Percentiles rank a stretch among this genome's conserved stretches.
Conservation (phyloP, 306 rosid genomes). For the Elaeagnus macrophylla region DNA sequence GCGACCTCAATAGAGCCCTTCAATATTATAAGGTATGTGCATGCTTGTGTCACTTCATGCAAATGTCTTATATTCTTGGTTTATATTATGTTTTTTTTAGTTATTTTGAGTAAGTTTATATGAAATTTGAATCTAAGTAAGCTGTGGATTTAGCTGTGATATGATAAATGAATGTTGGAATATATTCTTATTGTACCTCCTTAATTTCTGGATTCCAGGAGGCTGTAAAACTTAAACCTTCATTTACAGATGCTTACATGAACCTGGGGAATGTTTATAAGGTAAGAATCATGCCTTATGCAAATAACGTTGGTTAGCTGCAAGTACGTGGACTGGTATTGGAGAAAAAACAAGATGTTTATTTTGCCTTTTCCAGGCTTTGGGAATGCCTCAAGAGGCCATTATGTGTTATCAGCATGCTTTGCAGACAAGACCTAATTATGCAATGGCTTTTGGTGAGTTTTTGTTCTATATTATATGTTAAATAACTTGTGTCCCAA, state of each 20-base stretch:
- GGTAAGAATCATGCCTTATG: constrained; percentile 55
- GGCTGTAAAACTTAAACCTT: constrained; percentile 94
- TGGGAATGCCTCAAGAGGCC: constrained; percentile 95
- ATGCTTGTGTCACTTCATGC: constrained; percentile 12
- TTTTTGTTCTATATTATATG: background rate
- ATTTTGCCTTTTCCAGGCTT: constrained; percentile 66
- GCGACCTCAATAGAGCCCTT: constrained; percentile 90
- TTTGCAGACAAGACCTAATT: constrained; percentile 79
- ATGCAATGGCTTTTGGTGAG: constrained; percentile 92
- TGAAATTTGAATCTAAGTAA: too few relatives aligned
- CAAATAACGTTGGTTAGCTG: constrained; percentile 37
- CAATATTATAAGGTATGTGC: constrained; percentile 76
- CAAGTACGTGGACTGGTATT: constrained; percentile 34
- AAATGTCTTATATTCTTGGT: too few relatives aligned
- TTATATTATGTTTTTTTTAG: too few relatives aligned
- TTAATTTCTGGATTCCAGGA: constrained; percentile 40
- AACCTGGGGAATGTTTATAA: constrained; percentile 98
- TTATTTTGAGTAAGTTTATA: too few relatives aligned
- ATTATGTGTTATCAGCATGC: constrained; percentile 90
- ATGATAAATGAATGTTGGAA: too few relatives aligned
- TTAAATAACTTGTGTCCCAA: background rate
- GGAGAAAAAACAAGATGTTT: constrained; percentile 36
- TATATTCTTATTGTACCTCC: background rate
- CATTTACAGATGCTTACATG: constrained; percentile 97
- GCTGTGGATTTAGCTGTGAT: too few relatives aligned